These are phyloP conservation scores for Niveomyces coronatus DNA, from an alignment of 2,329 filamentous ascomycete genomes.

Conservation along the genomic window DNA sequence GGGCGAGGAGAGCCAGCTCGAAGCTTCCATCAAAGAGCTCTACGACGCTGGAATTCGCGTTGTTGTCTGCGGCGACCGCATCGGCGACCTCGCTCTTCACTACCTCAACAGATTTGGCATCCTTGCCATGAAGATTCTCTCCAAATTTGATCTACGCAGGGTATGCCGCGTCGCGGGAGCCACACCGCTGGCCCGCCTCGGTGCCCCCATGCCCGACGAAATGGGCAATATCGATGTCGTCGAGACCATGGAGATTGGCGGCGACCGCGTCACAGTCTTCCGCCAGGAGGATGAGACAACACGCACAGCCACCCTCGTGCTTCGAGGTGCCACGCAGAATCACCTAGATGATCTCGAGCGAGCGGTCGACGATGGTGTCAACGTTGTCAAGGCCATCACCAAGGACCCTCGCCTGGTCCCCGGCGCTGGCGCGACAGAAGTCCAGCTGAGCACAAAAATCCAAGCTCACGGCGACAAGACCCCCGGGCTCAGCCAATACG, in stretches of 20 bases:
- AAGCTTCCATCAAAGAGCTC: constrained; percentile 86
- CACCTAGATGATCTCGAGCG: constrained; percentile 95
- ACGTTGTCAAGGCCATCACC: constrained; percentile 96
- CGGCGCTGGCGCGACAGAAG: constrained; percentile 87
- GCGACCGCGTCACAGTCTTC: constrained; percentile 97
- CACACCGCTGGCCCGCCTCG: constrained; percentile 88
- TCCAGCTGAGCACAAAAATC: constrained; percentile 88
- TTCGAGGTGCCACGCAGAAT: constrained; percentile 94
- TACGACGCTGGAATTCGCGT: constrained; percentile 90
- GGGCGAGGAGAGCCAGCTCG: constrained; percentile 88
- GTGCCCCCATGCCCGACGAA: constrained; percentile 99
- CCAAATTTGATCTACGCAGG: constrained; percentile 93
- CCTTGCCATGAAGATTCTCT: constrained; percentile 90
- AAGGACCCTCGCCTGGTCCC: constrained; percentile 85
- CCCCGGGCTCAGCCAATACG: constrained; percentile 84
- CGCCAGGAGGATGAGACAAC: constrained; percentile 90
- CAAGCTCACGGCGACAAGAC: constrained; percentile 86
- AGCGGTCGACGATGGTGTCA: constrained; percentile 95
- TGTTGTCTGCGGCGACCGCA: constrained; percentile 81
- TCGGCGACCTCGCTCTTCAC: constrained; percentile 92
- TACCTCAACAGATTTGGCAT: constrained; percentile 98
- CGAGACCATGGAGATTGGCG: constrained; percentile 94
- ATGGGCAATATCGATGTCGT: constrained; percentile 93
- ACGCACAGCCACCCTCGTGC: constrained; percentile 84
- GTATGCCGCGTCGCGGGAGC: constrained; percentile 94